Base-by-base conservation (phyloP, 768 basidiomycete genomes). In the Boletus edulis region DNA sequence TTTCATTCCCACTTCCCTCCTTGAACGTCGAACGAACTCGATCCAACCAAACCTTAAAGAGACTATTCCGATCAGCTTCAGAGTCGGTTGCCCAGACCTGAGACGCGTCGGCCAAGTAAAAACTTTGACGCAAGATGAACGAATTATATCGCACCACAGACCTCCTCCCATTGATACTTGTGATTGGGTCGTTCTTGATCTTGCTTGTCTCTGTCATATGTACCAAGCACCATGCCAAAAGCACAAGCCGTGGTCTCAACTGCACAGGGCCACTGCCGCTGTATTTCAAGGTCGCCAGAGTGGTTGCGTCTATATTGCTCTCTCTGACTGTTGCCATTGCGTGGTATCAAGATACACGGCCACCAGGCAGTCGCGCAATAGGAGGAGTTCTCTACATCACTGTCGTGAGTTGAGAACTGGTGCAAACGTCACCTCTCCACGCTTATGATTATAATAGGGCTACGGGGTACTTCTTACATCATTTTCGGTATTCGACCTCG, bases 381-480 rank as follows among this genome's bases (percentile, higher is more conserved):
- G 32, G 22, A 11, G 17, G 22, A 11, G 17, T 38, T 4, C 31
- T 50, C 17, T 46, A 31, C 15, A 38, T 50, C 22, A n/a, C 45
- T 12, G 51, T 55, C 31, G 56, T 58, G 18, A 54, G 56, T 54
- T 6, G 24, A 29, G n/a, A n/a, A 31, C 17, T 38, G 15, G 13
- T n/a, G 15, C 15, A n/a, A 38, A 4, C 13, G 6, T 38, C 38
- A 15, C 17, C 38, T 3, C 38, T 38, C 3, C 15, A 38, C 17
- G 7, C 17, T 34, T 13, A 34, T 34, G 11, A 38, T 4, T 38
- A 14, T 15, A 38, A 38, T 38, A 58, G 56, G 48, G 27, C 5
- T 58, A 58, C 13, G 56, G 48, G 17, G n/a, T 41, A 46, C 32
- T 54, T 45, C 52, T 57, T 40, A 50, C 44, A n/a, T 37, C 50